Evolutionary conservation across 2,329 filamentous ascomycete species (phyloP).

Genomic region (Boeremia lycopersici): DNA sequence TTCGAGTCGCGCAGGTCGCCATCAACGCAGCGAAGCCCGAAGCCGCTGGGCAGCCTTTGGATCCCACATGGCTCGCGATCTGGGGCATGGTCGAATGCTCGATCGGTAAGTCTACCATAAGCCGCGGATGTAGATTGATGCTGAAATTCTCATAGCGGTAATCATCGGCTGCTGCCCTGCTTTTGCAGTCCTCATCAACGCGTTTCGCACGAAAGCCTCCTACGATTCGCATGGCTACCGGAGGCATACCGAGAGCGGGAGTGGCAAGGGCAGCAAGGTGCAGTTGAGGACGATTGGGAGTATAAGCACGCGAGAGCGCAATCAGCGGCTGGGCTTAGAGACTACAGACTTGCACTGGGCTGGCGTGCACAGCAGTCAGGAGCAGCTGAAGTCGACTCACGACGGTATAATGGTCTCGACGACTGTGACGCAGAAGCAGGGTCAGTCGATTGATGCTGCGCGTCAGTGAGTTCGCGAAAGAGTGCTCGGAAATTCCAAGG

Average conservation of each 20-base stretch:
- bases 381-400: constrained; percentile 2
- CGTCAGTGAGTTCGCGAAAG: not conserved
- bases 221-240: constrained; percentile 4
- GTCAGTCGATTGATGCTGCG: not conserved
- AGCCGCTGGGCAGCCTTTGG: too few relatives aligned
- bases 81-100: too few relatives aligned
- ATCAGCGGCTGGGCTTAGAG: not conserved
- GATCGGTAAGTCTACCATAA: too few relatives aligned
- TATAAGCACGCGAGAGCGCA: not conserved
- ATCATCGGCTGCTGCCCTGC: not conserved
- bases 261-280: not conserved
- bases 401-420: constrained; percentile 3
- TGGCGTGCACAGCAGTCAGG: constrained; percentile 5
- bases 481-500: not conserved
- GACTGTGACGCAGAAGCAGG: not conserved
- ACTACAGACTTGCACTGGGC: constrained; percentile 4
- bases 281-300: not conserved
- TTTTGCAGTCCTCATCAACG: not conserved
- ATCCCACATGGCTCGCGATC: constrained; percentile 36
- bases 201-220: not conserved
- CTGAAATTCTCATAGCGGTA: constrained; percentile 43
- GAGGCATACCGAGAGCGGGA: not conserved
- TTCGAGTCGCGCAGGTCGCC: constrained; percentile 40
- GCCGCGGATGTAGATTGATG: constrained; percentile 39
- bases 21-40: constrained; percentile 31